Evolutionary conservation across 805 yeast genomes (phyloP).

Genomic region (Candida sonorensis): DNA sequence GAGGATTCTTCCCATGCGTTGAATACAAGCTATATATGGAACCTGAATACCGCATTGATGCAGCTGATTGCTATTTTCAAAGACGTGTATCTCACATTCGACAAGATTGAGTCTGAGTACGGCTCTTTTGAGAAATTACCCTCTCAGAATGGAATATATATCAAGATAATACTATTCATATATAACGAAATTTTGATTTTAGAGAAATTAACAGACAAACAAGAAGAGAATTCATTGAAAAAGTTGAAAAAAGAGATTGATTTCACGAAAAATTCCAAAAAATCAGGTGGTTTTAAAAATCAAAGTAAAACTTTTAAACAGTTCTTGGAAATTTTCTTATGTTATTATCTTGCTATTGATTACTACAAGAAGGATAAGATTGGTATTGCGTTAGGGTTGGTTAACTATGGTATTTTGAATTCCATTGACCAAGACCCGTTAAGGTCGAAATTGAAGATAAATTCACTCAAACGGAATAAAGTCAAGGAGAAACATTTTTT

Average conservation of each 20-base stretch:
- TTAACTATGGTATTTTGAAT: conserved; percentile 17
- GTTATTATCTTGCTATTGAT: conserved; percentile 22
- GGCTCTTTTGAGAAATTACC: conserved; percentile 23
- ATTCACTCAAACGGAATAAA: conserved; percentile 5
- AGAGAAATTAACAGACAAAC: conserved; percentile 2
- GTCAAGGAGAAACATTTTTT: conserved; percentile 16
- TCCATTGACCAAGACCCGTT: conserved; percentile 21
- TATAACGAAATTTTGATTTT: conserved; percentile 15
- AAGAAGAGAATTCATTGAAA: background rate
- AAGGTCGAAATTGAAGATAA: conserved; percentile 18
- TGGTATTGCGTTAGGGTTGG: conserved; percentile 22
- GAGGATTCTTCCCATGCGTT: conserved; percentile 3
- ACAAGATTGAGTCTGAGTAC: conserved; percentile 14
- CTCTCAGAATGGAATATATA: conserved; percentile 11
- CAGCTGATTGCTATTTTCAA: conserved; percentile 21
- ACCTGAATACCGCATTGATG: conserved; percentile 12
- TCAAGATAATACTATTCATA: conserved; percentile 17
- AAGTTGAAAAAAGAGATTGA: too few relatives aligned
- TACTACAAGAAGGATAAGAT: conserved; percentile 17
- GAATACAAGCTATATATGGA: conserved; percentile 9
- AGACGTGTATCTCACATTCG: conserved; percentile 12
- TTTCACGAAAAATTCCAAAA: too few relatives aligned
- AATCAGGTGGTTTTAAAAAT: background rate
- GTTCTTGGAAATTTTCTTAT: conserved; percentile 16
- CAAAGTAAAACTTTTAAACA: conserved; percentile 1